A percentile compares a stretch with the other conserved stretches of the same genome.
phyloP scores from a whole-genome alignment of 106 monocot genomes.

The Allium sativum region DNA sequence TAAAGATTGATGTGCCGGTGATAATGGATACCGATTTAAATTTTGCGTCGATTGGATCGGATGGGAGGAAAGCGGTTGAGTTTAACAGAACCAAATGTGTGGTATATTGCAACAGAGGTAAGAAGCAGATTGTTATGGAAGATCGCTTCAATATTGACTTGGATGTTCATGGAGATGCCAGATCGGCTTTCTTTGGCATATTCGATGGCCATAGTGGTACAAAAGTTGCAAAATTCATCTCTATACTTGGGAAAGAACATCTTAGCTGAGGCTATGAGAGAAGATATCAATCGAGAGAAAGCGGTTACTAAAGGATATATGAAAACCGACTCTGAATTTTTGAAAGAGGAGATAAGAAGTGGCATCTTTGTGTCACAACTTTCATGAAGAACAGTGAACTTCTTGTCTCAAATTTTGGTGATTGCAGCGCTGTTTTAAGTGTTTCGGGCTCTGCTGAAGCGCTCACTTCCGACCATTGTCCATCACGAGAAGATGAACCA shows the following conservation, averaged over 20 bases:
- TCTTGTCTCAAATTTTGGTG: conserved; percentile 79
- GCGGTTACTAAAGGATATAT: conserved; percentile 58
- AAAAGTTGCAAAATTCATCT: conserved; percentile 63
- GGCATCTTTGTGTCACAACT: conserved; percentile 74
- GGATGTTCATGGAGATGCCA: conserved; percentile 44
- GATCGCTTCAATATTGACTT: conserved; percentile 54
- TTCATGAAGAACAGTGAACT: conserved; percentile 56
- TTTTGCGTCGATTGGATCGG: conserved; percentile 10
- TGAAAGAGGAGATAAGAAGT: conserved; percentile 34
- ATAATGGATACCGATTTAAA: conserved; percentile 5
- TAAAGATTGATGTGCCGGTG: conserved; percentile 42
- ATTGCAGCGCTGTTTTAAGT: conserved; percentile 86
- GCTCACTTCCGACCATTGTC: conserved; percentile 78
- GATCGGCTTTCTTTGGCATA: conserved; percentile 79
- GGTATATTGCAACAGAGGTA: conserved; percentile 74
- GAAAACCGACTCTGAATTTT: conserved; percentile 59
- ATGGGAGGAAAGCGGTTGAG: conserved; percentile 38
- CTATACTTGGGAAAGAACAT: conserved; percentile 64
- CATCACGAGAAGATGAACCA: conserved; percentile 65
- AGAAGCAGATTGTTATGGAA: conserved; percentile 72
- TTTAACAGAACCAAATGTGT: conserved; percentile 44
- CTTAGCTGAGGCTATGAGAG: conserved; percentile 25
- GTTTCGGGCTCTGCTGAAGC: conserved; percentile 52
- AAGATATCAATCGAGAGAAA: conserved; percentile 20
- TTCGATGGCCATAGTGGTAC: conserved; percentile 89